Percentiles rank a stretch among this genome's conserved stretches.
These are phyloP conservation scores for Coemansia sp. DNA, from an alignment of 192 early-diverging fungal species.

Conservation along the genomic window DNA sequence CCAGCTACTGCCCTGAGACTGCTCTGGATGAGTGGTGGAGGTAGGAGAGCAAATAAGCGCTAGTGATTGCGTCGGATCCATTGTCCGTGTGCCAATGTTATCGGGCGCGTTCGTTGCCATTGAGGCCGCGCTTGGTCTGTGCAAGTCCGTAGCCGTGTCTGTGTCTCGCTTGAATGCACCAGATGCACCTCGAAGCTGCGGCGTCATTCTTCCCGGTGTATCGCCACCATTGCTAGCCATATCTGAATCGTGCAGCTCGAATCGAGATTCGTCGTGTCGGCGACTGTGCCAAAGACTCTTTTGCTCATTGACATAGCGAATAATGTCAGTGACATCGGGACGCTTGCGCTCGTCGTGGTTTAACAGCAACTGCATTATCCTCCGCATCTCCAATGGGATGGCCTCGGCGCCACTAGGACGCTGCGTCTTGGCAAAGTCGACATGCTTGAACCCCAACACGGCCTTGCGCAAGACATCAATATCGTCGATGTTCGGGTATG, in stretches of 20 bases:
- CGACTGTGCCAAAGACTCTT: constrained; percentile 43
- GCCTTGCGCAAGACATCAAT: constrained; percentile 83
- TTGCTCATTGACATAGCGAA: constrained; percentile 30
- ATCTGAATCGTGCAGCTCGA: constrained; percentile 45
- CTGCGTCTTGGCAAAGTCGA: constrained; percentile 30
- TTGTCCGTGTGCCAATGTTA: background rate
- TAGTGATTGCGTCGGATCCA: background rate
- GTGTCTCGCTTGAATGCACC: background rate
- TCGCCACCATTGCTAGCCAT: constrained; percentile 26
- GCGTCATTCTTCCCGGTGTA: constrained; percentile 24
- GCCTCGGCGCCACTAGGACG: constrained; percentile 28
- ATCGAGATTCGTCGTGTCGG: constrained; percentile 31
- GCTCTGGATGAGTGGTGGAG: background rate
- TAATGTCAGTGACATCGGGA: constrained; percentile 40
- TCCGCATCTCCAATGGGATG: constrained; percentile 38
- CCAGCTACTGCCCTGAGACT: background rate
- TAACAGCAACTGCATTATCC: constrained; percentile 41
- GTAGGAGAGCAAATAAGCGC: constrained; percentile 20
- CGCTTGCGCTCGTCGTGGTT: constrained; percentile 46
- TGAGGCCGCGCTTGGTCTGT: constrained; percentile 1
- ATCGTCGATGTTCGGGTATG: constrained; percentile 85
- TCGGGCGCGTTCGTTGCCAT: background rate
- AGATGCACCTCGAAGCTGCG: background rate
- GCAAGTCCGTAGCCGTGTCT: background rate
- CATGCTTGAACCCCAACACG: constrained; percentile 67